phyloP scores from a whole-genome alignment of 169 alveolate genomes.

The Plasmodium berghei region DNA sequence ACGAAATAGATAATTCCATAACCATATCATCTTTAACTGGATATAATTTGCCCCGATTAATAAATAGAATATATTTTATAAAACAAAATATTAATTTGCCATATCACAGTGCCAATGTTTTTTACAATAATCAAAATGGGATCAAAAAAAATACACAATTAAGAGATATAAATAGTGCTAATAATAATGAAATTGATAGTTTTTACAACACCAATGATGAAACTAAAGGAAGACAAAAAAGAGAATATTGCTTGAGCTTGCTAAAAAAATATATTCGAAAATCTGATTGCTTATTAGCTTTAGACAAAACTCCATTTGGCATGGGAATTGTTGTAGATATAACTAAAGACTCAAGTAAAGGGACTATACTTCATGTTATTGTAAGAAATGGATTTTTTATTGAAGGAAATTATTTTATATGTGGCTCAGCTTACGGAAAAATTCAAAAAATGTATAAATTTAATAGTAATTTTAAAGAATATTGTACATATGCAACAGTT shows the following conservation, averaged over 20 bases:
- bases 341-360: constrained; percentile 79
- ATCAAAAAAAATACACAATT: not conserved
- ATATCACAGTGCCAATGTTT: constrained; percentile 27
- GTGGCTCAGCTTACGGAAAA: constrained; percentile 86
- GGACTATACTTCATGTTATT: constrained; percentile 79
- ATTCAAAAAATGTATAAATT: constrained; percentile 81
- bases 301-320: constrained; percentile 80
- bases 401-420: constrained; percentile 85
- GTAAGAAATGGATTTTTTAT: constrained; percentile 83
- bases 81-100: constrained; percentile 73
- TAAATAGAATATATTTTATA: constrained; percentile 47
- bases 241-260: constrained; percentile 13
- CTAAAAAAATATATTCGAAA: constrained; percentile 80
- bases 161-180: not conserved
- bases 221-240: constrained; percentile 4
- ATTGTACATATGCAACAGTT: constrained; percentile 77
- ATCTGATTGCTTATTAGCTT: constrained; percentile 80
- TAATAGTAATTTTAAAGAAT: constrained; percentile 60
- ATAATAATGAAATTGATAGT: not conserved
- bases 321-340: constrained; percentile 83
- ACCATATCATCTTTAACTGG: constrained; percentile 82
- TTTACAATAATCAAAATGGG: constrained; percentile 12
- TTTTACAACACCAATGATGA: not conserved
- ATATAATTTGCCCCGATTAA: constrained; percentile 39
- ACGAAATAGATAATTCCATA: constrained; percentile 78